Evolutionary conservation across 768 basidiomycete species (phyloP).

Genomic region (Leccinum rimulosum): DNA sequence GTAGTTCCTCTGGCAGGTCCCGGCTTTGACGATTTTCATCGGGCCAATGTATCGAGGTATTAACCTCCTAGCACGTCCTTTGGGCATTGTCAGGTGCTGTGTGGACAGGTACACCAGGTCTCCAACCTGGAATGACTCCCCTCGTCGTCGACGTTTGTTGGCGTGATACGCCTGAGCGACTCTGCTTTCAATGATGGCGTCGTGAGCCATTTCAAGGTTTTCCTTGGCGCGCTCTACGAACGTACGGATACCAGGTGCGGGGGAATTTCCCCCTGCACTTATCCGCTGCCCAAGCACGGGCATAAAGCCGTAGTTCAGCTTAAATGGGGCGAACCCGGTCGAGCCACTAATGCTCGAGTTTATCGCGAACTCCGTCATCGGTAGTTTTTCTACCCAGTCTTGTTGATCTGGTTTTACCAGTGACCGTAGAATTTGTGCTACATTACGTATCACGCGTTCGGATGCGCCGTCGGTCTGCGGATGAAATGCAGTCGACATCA

Average conservation of each 20-base stretch:
- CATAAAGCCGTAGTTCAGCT: neutral
- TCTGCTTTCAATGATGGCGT: neutral
- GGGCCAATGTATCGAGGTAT: neutral
- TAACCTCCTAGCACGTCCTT: neutral
- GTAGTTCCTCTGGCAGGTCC: neutral
- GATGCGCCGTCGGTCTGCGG: too few species aligned
- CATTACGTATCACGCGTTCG: too few species aligned
- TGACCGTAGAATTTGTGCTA: neutral
- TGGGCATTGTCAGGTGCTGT: neutral
- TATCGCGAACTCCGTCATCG: neutral
- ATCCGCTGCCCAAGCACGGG: neutral
- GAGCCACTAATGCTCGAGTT: neutral
- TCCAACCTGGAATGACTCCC: neutral
- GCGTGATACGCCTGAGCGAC: neutral
- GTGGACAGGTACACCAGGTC: neutral
- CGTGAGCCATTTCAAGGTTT: neutral
- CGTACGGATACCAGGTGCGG: neutral
- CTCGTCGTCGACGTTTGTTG: neutral
- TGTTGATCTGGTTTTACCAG: too few species aligned
- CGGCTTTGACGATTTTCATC: neutral
- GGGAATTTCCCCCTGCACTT: neutral
- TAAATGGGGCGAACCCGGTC: neutral
- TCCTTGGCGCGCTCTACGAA: neutral
- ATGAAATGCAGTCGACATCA: too few species aligned
- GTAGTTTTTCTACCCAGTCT: neutral